These are phyloP conservation scores for Plasmodium berghei DNA, from an alignment of 169 alveolate genomes.

Conservation along the genomic window DNA sequence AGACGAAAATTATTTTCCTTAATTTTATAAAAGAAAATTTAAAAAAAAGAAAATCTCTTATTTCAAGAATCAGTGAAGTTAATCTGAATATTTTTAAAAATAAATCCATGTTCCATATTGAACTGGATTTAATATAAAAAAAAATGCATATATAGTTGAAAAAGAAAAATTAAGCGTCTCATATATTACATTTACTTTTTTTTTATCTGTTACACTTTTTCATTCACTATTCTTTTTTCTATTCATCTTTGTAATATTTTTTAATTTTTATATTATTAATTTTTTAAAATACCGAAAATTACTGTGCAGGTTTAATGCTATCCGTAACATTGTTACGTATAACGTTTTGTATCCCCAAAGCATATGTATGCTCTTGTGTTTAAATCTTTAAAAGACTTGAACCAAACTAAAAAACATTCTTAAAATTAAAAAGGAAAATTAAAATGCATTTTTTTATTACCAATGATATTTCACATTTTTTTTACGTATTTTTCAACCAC, in stretches of 20 bases:
- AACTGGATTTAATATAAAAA: constrained; percentile 46
- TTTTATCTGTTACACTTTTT: constrained; percentile 12
- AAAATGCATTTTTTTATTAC: too few relatives aligned
- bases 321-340: too few relatives aligned
- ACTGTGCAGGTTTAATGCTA: too few relatives aligned
- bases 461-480: too few relatives aligned
- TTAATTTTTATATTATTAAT: neutral
- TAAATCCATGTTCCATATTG: constrained; percentile 68
- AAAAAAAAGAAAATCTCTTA: constrained; percentile 69
- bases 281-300: too few relatives aligned
- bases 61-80: constrained; percentile 71
- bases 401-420: too few relatives aligned
- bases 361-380: too few relatives aligned
- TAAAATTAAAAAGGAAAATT: too few relatives aligned
- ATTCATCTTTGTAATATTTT: neutral
- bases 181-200: neutral
- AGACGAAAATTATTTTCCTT: constrained; percentile 67
- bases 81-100: constrained; percentile 69
- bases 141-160: neutral
- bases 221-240: constrained; percentile 1
- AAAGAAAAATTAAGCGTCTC: neutral
- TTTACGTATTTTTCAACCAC: too few relatives aligned
- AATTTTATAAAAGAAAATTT: constrained; percentile 63
- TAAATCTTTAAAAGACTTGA: too few relatives aligned
- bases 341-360: too few relatives aligned